Evolutionary conservation across 2,329 filamentous ascomycete genomes (phyloP).

Genomic region (Nemania sp.): DNA sequence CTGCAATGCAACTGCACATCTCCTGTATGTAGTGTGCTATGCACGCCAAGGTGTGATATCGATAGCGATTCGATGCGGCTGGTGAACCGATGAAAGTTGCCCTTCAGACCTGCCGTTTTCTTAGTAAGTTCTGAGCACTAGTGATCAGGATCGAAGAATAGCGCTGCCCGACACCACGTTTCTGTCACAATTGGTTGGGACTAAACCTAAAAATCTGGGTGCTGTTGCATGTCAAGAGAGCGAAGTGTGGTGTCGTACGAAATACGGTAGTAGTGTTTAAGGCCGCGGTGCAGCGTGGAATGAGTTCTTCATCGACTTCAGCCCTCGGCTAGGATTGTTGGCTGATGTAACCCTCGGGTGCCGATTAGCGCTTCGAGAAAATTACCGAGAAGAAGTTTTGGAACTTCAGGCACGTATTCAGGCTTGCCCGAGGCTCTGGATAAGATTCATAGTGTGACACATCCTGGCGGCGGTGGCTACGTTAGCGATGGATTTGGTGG

Average conservation of each 20-base stretch:
- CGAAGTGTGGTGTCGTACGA: no score
- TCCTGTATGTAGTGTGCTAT: neutral
- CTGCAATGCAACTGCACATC: conserved; percentile 1
- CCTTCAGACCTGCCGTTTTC: neutral
- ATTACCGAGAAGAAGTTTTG: no score
- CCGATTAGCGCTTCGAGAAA: neutral
- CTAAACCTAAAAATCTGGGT: neutral
- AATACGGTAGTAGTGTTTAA: no score
- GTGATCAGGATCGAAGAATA: conserved; percentile 1
- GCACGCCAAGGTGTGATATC: conserved; percentile 17
- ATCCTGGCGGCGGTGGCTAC: neutral
- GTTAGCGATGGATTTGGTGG: neutral
- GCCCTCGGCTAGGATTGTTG: conserved; percentile 8
- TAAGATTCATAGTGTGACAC: conserved; percentile 1
- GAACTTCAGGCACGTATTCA: no score
- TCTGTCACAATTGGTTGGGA: conserved; percentile 2
- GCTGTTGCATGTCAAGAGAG: neutral
- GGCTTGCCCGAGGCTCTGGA: conserved; percentile 7
- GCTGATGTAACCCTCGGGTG: neutral
- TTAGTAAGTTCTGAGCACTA: neutral
- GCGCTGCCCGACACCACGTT: conserved; percentile 10
- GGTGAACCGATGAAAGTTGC: neutral
- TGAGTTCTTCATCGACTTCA: no score
- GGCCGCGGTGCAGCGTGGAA: no score
- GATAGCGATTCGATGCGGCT: neutral